Percentiles rank a stretch among this genome's conserved stretches.
Evolutionary conservation across 176 grass and related monocot species (phyloP).

Genomic region (Oryza glumipatula): DNA sequence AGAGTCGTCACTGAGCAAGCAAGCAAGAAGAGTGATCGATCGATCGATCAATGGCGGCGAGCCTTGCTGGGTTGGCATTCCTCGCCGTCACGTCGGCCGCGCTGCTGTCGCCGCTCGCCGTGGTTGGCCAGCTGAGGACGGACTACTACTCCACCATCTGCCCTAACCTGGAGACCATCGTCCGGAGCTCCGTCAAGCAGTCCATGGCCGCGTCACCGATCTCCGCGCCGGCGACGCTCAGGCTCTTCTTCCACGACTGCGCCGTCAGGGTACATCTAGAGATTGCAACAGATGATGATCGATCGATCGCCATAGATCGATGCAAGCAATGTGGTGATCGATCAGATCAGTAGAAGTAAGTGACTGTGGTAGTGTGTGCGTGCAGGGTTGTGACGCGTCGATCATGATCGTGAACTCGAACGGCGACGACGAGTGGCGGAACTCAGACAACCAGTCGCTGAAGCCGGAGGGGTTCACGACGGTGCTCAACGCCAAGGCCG

Average conservation of each 20-base stretch:
- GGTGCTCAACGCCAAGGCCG: slow-evolving; percentile 60
- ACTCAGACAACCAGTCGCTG: slow-evolving; percentile 49
- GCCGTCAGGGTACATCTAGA: slow-evolving; percentile 49
- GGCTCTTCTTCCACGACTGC: slow-evolving; percentile 83
- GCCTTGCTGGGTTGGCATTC: not conserved
- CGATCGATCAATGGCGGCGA: slow-evolving; percentile 35
- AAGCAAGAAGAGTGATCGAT: not conserved
- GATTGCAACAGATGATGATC: not conserved
- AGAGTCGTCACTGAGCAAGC: not conserved
- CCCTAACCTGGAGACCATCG: slow-evolving; percentile 55
- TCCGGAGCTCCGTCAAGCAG: slow-evolving; percentile 47
- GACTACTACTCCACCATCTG: slow-evolving; percentile 59
- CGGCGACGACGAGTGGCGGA: slow-evolving; percentile 69
- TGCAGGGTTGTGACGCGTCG: slow-evolving; percentile 79
- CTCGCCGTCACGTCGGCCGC: not conserved
- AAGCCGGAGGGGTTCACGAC: slow-evolving; percentile 57
- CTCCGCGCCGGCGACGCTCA: slow-evolving; percentile 48
- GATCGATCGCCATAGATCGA: not conserved
- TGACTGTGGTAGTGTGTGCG: no score
- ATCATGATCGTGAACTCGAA: slow-evolving; percentile 56
- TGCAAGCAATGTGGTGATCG: not conserved
- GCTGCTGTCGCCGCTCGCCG: not conserved
- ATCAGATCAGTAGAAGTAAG: not conserved
- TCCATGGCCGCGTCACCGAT: slow-evolving; percentile 46
- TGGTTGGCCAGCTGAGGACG: slow-evolving; percentile 15